Conservation (phyloP, 169 alveolate genomes). For the Besnoitia besnoiti region DNA sequence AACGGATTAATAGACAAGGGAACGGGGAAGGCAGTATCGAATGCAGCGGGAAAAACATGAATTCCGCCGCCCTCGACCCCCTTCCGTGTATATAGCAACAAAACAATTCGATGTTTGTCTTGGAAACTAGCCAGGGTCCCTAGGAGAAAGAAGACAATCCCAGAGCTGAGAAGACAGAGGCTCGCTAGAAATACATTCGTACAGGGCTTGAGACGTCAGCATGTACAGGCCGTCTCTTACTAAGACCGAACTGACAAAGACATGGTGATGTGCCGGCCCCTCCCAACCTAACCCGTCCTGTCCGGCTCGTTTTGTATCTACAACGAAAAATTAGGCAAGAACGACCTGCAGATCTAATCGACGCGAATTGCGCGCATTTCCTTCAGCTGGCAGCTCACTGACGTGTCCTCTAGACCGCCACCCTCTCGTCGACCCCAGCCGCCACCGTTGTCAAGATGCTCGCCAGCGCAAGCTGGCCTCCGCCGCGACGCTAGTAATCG, state of each 20-base stretch:
- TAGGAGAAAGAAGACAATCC: background rate
- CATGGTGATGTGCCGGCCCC: background rate
- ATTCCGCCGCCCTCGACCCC: background rate
- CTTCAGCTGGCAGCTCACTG: background rate
- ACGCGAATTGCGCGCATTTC: background rate
- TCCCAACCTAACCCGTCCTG: background rate
- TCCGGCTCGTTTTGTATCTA: background rate
- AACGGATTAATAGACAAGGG: background rate
- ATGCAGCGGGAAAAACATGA: background rate
- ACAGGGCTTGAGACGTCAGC: background rate
- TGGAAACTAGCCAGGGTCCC: background rate
- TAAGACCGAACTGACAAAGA: background rate
- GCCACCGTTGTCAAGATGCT: background rate
- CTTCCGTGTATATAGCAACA: background rate
- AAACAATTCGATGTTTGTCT: background rate
- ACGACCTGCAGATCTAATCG: background rate
- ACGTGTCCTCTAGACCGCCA: constrained; percentile 5
- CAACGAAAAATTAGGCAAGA: background rate
- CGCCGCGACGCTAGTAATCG: background rate
- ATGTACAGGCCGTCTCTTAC: background rate
- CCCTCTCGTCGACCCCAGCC: background rate
- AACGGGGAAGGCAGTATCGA: background rate
- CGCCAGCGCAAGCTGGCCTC: background rate
- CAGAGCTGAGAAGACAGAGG: background rate
- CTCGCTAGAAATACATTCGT: background rate